phyloP scores from a whole-genome alignment of 306 rosid species.

The Cyamopsis tetragonoloba region DNA sequence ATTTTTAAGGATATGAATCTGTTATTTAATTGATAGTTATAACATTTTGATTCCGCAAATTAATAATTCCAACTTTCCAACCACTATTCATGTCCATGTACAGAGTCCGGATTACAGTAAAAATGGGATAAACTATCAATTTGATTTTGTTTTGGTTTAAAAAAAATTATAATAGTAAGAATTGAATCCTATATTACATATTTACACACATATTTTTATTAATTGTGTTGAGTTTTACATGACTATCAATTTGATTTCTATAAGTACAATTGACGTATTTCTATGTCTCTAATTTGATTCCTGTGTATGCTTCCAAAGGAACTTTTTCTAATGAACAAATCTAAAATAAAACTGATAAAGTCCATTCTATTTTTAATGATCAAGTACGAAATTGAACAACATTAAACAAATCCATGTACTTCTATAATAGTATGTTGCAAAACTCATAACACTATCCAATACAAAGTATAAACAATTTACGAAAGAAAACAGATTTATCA shows the following conservation, averaged over 20 bases:
- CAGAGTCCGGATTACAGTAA: not conserved
- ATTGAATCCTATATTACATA: no score
- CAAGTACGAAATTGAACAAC: not conserved
- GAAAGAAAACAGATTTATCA: not conserved
- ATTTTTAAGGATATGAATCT: not conserved
- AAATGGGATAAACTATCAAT: no score
- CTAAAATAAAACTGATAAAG: no score
- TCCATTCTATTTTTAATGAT: not conserved
- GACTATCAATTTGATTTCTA: no score
- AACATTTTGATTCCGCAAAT: not conserved
- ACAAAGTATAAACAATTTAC: not conserved
- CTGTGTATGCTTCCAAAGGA: no score
- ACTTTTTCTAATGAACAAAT: not conserved
- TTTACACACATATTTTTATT: no score
- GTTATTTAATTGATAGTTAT: not conserved
- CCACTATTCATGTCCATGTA: not conserved
- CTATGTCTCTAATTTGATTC: no score
- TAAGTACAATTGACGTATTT: no score
- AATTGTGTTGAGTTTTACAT: no score
- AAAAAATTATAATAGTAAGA: no score
- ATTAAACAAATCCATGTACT: not conserved
- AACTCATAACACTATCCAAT: not conserved
- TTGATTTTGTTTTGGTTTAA: no score
- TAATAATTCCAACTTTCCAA: not conserved
- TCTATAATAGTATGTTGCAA: not conserved